Evolutionary conservation across 306 rosid genomes (phyloP), one percentile per base, ranked within the genome.

Genomic region (Acacia confusa): DNA sequence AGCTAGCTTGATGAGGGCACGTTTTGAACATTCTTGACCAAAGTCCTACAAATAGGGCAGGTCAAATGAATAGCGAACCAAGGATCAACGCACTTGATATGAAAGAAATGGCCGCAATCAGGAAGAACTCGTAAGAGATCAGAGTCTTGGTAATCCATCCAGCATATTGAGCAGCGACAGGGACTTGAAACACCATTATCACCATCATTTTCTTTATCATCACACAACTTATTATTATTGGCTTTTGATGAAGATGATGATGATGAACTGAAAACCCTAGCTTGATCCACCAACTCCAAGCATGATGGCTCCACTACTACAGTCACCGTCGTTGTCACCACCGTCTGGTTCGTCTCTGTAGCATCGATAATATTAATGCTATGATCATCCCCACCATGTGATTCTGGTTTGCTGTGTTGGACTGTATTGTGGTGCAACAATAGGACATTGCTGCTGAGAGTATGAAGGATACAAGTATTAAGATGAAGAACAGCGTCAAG

Each of bases 31-130:
- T 60, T 60, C 32, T 25, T 60, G 3, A 71, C 9, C 0, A 41
- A 25, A 19, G 17, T 71, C 45, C 92, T 84, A 77, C 94, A 90
- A 69, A 90, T 79, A 0, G 94, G 94, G 24, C 93, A 90, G 0
- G 94, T 83, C 20, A 85, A 72, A 28, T 81, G 85, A 48, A 89
- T 76, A 32, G 70, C 84, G 43, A 90, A 71, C 93, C 94, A 92
- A 30, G 89, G 91, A 71, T 89, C 83, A 53, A 90, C 83, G 60
- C 94, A 92, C 38, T 47, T 79, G 38, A 55, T 79, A 79, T 92
- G 97, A 65, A 89, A 90, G 78, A 85, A 79, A 78, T 90, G 94
- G 10, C 83, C 87, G 73, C 97, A 92, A 1, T 86, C 72, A 8
- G 92, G 93, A 6, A 90, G 22, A 82, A 89, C 57, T 57, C 87